Base-by-base conservation (phyloP, 176 grass and related monocot species). In the Eleusine indica region DNA sequence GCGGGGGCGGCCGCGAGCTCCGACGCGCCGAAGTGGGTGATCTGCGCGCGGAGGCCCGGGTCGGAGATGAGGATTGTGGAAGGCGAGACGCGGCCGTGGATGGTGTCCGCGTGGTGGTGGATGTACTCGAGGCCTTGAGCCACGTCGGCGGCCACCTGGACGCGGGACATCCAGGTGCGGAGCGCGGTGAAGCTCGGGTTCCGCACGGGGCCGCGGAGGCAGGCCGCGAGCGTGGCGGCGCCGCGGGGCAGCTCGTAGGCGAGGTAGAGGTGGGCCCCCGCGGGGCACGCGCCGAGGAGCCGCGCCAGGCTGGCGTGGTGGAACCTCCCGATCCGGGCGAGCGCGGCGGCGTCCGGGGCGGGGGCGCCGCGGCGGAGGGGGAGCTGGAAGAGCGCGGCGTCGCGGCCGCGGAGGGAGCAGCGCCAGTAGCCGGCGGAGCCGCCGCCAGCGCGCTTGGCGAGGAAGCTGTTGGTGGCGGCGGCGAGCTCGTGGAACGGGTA, bases 381-480 rank as follows among this genome's bases (percentile, higher is more conserved):
- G 46, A 84, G 87, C 76, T 90, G 94, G 85, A 91, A 91, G 30
- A 97, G 82, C 3, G 81, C 73, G 51, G 82, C 87, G 40, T 88
- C 76, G 60, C 62, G 74, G 4, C 80, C 77, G 75, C 91, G 91
- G 43, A 97, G 89, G 51, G 82, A 81, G 85, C 91, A 97, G 38
- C 82, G 74, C 91, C 91, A 94, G 83, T 76, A 86, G 49, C 75
- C 17, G 48, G 78, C n/a, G 13, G 71, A 4, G 76, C 30, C 38
- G 2, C 67, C 51, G 4, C 11, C 79, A 1, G 39, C 63, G 56
- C 90, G 84, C 81, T 81, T 93, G 47, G 91, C 52, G 84, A 97
- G 89, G 87, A 97, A 97, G 56, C 69, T 83, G 89, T 97, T 94
- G 83, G 91, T 97, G 25, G 91, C 91, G 5, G 80, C 37, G 32